Conservation (phyloP, 148 eudicot species). For the Rhododendron mucronatum region DNA sequence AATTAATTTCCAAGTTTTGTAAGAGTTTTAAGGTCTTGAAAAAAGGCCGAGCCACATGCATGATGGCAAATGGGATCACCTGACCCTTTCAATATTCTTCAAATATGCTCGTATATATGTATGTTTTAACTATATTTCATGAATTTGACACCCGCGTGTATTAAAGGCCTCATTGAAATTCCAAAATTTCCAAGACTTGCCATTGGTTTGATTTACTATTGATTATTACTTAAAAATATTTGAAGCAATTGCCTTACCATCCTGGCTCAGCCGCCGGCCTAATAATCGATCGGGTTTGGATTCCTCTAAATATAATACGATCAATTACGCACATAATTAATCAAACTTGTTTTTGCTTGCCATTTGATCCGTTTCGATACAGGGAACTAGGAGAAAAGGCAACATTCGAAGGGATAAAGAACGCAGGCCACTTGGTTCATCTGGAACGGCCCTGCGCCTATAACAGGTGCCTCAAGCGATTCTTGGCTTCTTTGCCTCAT, state of each 20-base stretch:
- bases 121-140: too few relatives aligned
- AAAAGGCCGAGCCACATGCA: neutral
- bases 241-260: neutral
- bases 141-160: too few relatives aligned
- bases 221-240: neutral
- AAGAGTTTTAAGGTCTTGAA: neutral
- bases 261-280: neutral
- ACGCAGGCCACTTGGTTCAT: slow-evolving; percentile 5
- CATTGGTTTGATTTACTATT: neutral
- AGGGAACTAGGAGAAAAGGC: slow-evolving; percentile 1
- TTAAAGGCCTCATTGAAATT: neutral
- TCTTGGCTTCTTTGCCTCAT: neutral
- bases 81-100: neutral
- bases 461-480: neutral
- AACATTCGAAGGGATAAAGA: neutral
- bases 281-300: neutral
- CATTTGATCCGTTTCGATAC: neutral
- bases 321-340: neutral
- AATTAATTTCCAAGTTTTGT: neutral
- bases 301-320: neutral
- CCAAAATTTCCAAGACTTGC: neutral
- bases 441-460: slow-evolving; percentile 2
- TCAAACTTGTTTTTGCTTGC: neutral
- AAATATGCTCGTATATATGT: neutral
- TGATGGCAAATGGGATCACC: neutral